Base-by-base conservation (phyloP, 257 asterid genomes). In the Solanum lycopersicoides region DNA sequence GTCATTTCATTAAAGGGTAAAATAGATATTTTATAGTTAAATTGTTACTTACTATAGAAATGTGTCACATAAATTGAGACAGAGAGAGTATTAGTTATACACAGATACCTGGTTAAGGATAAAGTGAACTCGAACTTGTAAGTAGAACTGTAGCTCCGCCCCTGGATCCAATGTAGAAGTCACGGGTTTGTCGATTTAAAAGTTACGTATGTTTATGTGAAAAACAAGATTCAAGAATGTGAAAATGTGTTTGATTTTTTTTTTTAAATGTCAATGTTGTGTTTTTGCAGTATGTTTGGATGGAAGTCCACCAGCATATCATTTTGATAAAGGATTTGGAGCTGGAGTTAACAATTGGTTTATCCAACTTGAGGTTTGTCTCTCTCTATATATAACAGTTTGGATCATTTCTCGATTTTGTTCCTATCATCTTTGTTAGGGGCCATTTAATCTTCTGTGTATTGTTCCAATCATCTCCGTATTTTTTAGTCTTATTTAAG, bases 271-370 rank as follows among this genome's bases (percentile, higher is more conserved):
- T 3, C 37, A 85, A 50, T 73, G 60, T 28, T 86, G 34, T 30
- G 75, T 66, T 84, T 84, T 66, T 66, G 84, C 83, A 86, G 88
- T 73, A 34, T 86, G 84, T 73, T 71, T 86, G 73, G 88, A 86
- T 86, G 88, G 88, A n/a, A 86, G 88, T 86, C 84, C 88, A 53
- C 88, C 88, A 50, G 88, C 88, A 34, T 86, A 50, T 35, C 88
- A 86, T 86, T 71, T 86, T 71, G 88, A 86, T 63, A 20, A 41
- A 72, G 88, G 88, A 86, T 86, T 79, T 35, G 88, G 88, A 73
- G 59, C 34, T 34, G 88, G 88, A 7, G 68, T 50, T 53, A 86
- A 86, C 83, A 86, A 86, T 23, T 86, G 88, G 88, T 53, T 86
- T 47, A 73, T 86, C 83, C 88, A 86, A 47, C 68, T 86, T 73